Base-by-base conservation (phyloP, 768 basidiomycete genomes). In the Daedaleopsis sinensis region DNA sequence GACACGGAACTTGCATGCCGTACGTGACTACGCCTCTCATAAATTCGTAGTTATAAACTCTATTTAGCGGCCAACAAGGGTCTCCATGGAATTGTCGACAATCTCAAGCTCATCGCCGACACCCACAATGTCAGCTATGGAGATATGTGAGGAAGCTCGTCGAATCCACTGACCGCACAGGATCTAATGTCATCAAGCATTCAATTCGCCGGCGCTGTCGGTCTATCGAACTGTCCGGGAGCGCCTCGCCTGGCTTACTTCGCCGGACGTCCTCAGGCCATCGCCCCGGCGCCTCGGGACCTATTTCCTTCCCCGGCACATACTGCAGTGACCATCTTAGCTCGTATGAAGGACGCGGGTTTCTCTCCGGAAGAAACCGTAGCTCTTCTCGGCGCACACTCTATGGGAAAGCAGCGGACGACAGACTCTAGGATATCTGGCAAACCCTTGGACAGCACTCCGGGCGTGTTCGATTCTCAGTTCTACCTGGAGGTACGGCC, bases 161-260 rank as follows among this genome's bases (percentile, higher is more conserved):
- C 11, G 58, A 58, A 0, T 59, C 57, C 55, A 67, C 63, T 18
- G 63, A 53, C 35, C 32, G 65, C 50, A 38, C 46, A 37, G 51
- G 59, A 55, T 12, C 23, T 60, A 23, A 57, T 1, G 43, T 60
- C 55, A 50, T 49, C 16, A 60, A 73, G 57, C 53, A 69, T 74
- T 51, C 68, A 68, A 47, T 73, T 72, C 65, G 69, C 66, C 5
- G 68, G 64, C 3, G 69, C 72, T 3, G 68, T 68, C 24, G 69
- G 49, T 16, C 36, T 64, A 19, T 55, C 69, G 16, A 70, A 68
- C 57, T 67, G 66, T 24, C 63, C 64, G 42, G 67, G 70, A 18
- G 52, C 58, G 36, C 65, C 70, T 13, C 67, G 56, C 2, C 55
- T 68, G 46, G 55, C 58, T 27, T 67, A 68, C 57, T 53, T 69